These are phyloP conservation scores for Hygrophoropsis aurantiaca DNA, from an alignment of 768 basidiomycete species.

Conservation along the genomic window DNA sequence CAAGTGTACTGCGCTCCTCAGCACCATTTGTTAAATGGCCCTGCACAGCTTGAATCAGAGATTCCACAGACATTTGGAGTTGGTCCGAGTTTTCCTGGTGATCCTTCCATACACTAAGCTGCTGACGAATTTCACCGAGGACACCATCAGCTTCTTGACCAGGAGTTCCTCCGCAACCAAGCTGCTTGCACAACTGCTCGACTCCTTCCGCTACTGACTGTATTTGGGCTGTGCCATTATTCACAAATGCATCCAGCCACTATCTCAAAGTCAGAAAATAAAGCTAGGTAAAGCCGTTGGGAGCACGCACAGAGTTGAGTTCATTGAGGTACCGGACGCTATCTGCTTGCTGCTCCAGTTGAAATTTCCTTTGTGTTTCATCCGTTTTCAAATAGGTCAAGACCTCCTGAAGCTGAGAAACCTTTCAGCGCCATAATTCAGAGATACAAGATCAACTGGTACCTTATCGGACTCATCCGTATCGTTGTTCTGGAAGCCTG, in stretches of 20 bases:
- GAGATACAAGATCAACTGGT: not conserved
- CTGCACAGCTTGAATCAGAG: conserved; percentile 38
- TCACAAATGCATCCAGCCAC: conserved; percentile 87
- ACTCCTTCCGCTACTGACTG: conserved; percentile 59
- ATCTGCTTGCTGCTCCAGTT: conserved; percentile 68
- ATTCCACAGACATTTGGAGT: conserved; percentile 34
- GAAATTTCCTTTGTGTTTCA: conserved; percentile 44
- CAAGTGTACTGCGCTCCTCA: conserved; percentile 42
- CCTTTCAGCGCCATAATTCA: not conserved
- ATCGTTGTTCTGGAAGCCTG: not conserved
- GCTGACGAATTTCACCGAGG: conserved; percentile 33
- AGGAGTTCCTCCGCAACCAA: conserved; percentile 37
- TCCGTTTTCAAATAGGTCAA: conserved; percentile 48
- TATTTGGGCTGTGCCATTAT: conserved; percentile 72
- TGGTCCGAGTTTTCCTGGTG: conserved; percentile 29
- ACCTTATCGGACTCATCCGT: conserved; percentile 21
- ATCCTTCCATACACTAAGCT: conserved; percentile 33
- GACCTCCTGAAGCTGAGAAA: conserved; percentile 42
- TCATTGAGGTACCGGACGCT: conserved; percentile 78
- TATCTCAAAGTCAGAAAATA: conserved; percentile 21
- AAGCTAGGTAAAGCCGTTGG: not conserved
- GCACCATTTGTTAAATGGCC: conserved; percentile 38
- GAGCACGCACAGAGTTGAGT: conserved; percentile 57
- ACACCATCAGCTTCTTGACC: conserved; percentile 23
- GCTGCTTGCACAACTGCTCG: conserved; percentile 55